Base-by-base conservation (phyloP, 1,139 yeast species). In the Blastobotrys illinoisensis region DNA sequence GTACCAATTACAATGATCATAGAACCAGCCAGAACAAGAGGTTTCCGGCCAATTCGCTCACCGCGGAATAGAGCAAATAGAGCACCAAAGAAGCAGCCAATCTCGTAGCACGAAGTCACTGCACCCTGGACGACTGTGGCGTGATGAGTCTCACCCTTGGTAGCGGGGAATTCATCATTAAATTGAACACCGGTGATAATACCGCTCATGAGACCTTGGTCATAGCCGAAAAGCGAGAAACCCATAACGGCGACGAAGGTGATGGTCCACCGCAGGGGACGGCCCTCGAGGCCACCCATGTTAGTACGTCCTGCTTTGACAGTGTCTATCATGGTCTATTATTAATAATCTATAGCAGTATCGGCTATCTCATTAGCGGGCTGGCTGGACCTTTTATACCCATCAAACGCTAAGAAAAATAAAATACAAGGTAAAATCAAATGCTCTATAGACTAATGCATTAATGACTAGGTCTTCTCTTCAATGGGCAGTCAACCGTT, bases 11-110 rank as follows among this genome's bases (percentile, higher is more conserved):
- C 71, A 59, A 87, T 81, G 60, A 83, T 72, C 74, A 65, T 53
- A 61, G 71, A 58, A 81, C 69, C 83, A 71, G 81, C 81, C 74
- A 48, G 82, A 79, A 61, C 72, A 36, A 67, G 51, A 20, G 72
- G 72, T 52, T 70, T 63, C 51, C 73, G 65, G 18, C 73, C 73
- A 47, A 64, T 56, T 26, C 54, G 48, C 52, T 68, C 72, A 57
- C 73, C 73, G 28, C 62, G 56, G 46, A 80, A 74, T 71, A 85
- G 77, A 7, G 86, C 86, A 60, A 82, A 77, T 61, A 64, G 60
- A 32, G 90, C 89, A 62, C 95, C 95, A 61, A 81, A 77, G 74
- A 86, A 82, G 75, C 91, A 86, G 23, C 95, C 95, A 54, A 87
- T 69, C 67, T 86, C 93, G 69, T 85, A 86, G 71, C 86, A 83